Evolutionary conservation across 1,284 basidiomycete genomes (phyloP).

Genomic region (Thecaphora thlaspeos): DNA sequence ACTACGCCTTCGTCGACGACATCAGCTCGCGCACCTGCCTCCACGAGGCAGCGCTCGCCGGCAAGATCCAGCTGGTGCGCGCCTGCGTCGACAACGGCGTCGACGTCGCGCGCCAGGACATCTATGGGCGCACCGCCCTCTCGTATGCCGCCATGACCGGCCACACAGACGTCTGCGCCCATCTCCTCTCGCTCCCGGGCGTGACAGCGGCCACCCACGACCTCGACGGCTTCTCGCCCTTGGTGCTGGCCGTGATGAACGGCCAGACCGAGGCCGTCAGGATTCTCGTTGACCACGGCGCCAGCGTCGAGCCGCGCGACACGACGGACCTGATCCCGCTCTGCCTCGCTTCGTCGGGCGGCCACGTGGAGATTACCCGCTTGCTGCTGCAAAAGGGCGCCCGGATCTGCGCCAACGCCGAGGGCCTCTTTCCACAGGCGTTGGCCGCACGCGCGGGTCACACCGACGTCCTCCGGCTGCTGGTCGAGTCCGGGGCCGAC

Average conservation of each 20-base stretch:
- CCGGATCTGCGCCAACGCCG: conserved; percentile 78
- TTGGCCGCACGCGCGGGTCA: conserved; percentile 97
- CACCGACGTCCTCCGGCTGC: conserved; percentile 73
- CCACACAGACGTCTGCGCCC: conserved; percentile 73
- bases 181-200: conserved; percentile 70
- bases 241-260: conserved; percentile 86
- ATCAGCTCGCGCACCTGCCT: conserved; percentile 94
- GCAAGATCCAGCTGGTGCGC: conserved; percentile 74
- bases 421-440: conserved; percentile 94
- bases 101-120: conserved; percentile 70
- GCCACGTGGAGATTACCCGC: conserved; percentile 79
- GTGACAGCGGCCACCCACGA: conserved; percentile 68
- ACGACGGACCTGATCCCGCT: conserved; percentile 77
- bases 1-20: conserved; percentile 89
- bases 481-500: conserved; percentile 63
- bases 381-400: conserved; percentile 77
- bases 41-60: conserved; percentile 89
- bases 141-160: conserved; percentile 97
- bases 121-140: conserved; percentile 87
- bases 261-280: conserved; percentile 74
- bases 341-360: conserved; percentile 84
- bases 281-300: conserved; percentile 48
- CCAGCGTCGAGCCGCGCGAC: conserved; percentile 39
- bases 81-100: conserved; percentile 77
- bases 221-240: conserved; percentile 82